phyloP scores from a whole-genome alignment of 2,329 filamentous ascomycete genomes.

The Elsinoe arachidis region DNA sequence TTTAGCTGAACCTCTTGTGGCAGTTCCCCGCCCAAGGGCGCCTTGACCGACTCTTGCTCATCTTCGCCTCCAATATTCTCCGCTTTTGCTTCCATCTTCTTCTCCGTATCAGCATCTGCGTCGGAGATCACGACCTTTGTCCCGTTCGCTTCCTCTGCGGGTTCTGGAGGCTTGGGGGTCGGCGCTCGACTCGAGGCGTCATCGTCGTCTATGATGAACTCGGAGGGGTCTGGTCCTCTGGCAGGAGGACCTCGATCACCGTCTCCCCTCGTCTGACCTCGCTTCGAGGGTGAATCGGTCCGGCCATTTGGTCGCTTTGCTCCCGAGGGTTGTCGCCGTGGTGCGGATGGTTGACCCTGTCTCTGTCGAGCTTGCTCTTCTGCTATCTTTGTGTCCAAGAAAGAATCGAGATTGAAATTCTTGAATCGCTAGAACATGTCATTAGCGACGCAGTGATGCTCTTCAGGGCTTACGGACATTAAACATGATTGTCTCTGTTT shows the following conservation, averaged over 20 bases:
- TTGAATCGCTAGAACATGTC: constrained; percentile 24
- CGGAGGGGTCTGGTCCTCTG: constrained; percentile 66
- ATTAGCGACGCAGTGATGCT: neutral
- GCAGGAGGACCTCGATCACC: constrained; percentile 37
- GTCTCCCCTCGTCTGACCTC: constrained; percentile 24
- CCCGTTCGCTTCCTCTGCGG: constrained; percentile 30
- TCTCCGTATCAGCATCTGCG: constrained; percentile 23
- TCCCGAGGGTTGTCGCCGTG: constrained; percentile 32
- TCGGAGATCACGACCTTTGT: constrained; percentile 15
- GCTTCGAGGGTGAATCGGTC: constrained; percentile 24
- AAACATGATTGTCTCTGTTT: constrained; percentile 1
- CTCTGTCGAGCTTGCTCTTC: constrained; percentile 45
- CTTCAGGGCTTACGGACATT: neutral
- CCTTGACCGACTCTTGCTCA: constrained; percentile 27
- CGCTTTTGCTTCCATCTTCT: constrained; percentile 22
- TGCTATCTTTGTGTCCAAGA: constrained; percentile 43
- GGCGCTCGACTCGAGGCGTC: constrained; percentile 56
- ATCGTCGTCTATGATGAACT: constrained; percentile 81
- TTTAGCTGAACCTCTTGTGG: constrained; percentile 66
- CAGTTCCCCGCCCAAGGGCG: constrained; percentile 44
- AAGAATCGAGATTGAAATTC: constrained; percentile 29
- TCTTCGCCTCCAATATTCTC: constrained; percentile 23
- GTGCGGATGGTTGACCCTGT: constrained; percentile 23
- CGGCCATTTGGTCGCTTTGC: constrained; percentile 32
- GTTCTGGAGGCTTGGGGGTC: constrained; percentile 43